Evolutionary conservation across 345 rosid genomes (phyloP).

Genomic region (Populus ilicifolia): DNA sequence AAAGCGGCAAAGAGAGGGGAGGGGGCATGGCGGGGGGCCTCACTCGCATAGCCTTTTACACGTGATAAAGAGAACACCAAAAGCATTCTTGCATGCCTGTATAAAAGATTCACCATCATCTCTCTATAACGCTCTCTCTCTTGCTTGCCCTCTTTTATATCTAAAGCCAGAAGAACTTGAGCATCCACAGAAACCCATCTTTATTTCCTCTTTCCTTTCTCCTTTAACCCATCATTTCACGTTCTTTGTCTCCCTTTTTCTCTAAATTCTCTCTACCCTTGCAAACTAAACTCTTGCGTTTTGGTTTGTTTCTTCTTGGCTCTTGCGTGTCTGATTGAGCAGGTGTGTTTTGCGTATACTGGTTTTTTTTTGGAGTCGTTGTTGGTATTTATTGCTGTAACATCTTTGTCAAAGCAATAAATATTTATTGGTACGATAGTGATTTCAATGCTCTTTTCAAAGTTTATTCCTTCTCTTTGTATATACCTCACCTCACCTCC

Average conservation of each 20-base stretch:
- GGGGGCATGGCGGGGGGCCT: slow-evolving; percentile 6
- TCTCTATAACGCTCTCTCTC: slow-evolving; percentile 7
- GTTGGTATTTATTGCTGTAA: slow-evolving; percentile 12
- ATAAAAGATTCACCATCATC: slow-evolving; percentile 56
- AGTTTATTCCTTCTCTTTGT: slow-evolving; percentile 89
- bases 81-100: slow-evolving; percentile 95
- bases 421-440: slow-evolving; percentile 46
- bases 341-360: slow-evolving; percentile 25
- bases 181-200: neutral
- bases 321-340: slow-evolving; percentile 10
- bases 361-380: neutral
- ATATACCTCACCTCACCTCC: slow-evolving; percentile 21
- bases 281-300: neutral
- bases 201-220: slow-evolving; percentile 6
- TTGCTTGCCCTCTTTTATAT: slow-evolving; percentile 1
- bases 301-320: neutral
- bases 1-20: slow-evolving; percentile 1
- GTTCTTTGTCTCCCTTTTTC: slow-evolving; percentile 10
- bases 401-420: slow-evolving; percentile 22
- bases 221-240: slow-evolving; percentile 19
- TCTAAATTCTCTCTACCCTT: neutral
- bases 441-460: slow-evolving; percentile 88
- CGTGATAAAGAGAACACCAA: slow-evolving; percentile 90
- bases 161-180: neutral
- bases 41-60: slow-evolving; percentile 53